Evolutionary conservation across 2,329 filamentous ascomycete genomes (phyloP).

Genomic region (Mycosphaerella arachidis): DNA sequence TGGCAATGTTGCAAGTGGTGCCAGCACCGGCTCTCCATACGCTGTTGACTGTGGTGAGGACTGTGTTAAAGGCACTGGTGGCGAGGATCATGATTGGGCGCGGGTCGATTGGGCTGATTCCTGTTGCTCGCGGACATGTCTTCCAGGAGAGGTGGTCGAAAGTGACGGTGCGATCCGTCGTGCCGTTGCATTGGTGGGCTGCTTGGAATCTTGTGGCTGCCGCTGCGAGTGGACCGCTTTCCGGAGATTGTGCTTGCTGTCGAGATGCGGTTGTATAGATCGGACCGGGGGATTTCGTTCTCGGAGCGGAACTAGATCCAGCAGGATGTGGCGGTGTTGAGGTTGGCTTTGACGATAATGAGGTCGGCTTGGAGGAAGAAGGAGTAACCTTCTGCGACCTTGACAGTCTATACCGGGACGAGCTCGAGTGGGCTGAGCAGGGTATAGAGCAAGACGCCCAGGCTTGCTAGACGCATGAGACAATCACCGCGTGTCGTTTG

Average conservation of each 20-base stretch:
- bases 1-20: not conserved
- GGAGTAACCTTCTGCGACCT: not conserved
- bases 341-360: not conserved
- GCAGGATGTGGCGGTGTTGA: conserved; percentile 1
- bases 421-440: not conserved
- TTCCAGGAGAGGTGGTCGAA: conserved; percentile 4
- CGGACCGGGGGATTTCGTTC: conserved; percentile 1
- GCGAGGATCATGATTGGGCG: not conserved
- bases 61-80: not conserved
- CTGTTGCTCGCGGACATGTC: not conserved
- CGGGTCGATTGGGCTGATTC: not conserved
- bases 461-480: not conserved
- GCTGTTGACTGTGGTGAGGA: not conserved
- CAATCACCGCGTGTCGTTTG: not conserved
- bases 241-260: not conserved
- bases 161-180: not conserved
- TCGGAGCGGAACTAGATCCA: conserved; percentile 5
- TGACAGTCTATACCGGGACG: not conserved
- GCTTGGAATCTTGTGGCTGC: conserved; percentile 1
- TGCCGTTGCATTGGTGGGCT: not conserved
- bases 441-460: not conserved
- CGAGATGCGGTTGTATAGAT: not conserved
- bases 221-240: not conserved
- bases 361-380: conserved; percentile 4
- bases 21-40: not conserved